Base-by-base conservation (phyloP, 805 yeast species). In the Sugiyamaella chiloensis region DNA sequence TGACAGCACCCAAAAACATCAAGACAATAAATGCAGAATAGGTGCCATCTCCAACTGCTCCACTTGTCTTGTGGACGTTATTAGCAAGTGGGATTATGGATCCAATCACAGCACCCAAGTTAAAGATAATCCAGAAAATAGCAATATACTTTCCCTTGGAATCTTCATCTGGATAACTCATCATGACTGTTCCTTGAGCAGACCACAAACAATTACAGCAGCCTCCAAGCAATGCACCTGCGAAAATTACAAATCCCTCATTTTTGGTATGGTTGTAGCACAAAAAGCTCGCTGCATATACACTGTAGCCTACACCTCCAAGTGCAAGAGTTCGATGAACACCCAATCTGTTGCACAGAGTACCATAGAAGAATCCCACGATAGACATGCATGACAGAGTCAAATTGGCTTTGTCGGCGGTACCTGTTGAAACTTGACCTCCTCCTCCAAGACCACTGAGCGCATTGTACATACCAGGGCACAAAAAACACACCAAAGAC, bases 31-130 rank as follows among this genome's bases (percentile, higher is more conserved):
- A 79, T 3, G 78, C 83, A 46, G 72, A 70, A 56, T 68, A 79
- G 20, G 83, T 76, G 23, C 80, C 77, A 50, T 74, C 76, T 12
- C 66, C 69, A 9, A 71, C 61, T 16, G 62, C 55, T 5, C 65
- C 66, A n/a, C 61, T 57, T 43, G 65, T 66, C 4, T 48, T 46
- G 41, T 44, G 31, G 44, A 74, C 59, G 57, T 75, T 77, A 54
- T 75, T 68, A 31, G 73, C 80, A 58, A 79, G 71, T n/a, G 83
- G 81, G 52, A 79, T 73, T 42, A 76, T 64, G 6, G 77, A 67
- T 40, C 84, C 84, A 53, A 79, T 75, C 47, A 79, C 83, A 11
- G 78, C 80, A 60, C 83, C 84, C 52, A 76, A 65, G 63, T 78
- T 78, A 68, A 79, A 79, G 46, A 79, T 76, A 50, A 75, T 67